phyloP scores from a whole-genome alignment of 306 rosid species.

The Fagus sylvatica region DNA sequence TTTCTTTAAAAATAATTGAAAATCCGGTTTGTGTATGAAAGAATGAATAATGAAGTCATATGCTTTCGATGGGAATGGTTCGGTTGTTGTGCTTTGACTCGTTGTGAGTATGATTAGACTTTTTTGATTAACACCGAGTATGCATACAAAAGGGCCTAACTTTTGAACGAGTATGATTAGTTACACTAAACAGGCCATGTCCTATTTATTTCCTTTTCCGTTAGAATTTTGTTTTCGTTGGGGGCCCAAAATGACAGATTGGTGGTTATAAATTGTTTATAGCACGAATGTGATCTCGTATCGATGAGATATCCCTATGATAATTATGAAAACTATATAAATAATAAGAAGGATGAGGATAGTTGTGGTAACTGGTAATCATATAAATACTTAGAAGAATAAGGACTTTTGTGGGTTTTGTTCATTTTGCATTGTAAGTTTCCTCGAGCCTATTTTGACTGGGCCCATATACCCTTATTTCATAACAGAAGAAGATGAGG shows the following conservation, averaged over 20 bases:
- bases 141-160: too few relatives aligned
- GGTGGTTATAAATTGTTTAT: not conserved
- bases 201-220: not conserved
- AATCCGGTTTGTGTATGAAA: not conserved
- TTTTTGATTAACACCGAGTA: too few relatives aligned
- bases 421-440: constrained; percentile 12
- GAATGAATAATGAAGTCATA: not conserved
- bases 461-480: constrained; percentile 42
- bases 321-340: not conserved
- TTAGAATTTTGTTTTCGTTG: not conserved
- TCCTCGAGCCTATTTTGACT: constrained; percentile 28
- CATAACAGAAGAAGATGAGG: constrained; percentile 84
- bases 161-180: not conserved
- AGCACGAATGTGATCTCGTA: not conserved
- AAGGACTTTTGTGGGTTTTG: constrained; percentile 9
- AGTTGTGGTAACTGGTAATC: too few relatives aligned
- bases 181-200: not conserved
- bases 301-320: not conserved
- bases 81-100: not conserved
- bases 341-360: constrained; percentile 10
- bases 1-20: not conserved
- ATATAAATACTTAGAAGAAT: constrained; percentile 1
- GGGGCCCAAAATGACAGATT: not conserved
- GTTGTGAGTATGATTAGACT: not conserved
- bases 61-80: not conserved